Evolutionary conservation across 148 eudicot genomes (phyloP), one percentile per base, ranked within the genome.

Genomic region (Camellia japonica): DNA sequence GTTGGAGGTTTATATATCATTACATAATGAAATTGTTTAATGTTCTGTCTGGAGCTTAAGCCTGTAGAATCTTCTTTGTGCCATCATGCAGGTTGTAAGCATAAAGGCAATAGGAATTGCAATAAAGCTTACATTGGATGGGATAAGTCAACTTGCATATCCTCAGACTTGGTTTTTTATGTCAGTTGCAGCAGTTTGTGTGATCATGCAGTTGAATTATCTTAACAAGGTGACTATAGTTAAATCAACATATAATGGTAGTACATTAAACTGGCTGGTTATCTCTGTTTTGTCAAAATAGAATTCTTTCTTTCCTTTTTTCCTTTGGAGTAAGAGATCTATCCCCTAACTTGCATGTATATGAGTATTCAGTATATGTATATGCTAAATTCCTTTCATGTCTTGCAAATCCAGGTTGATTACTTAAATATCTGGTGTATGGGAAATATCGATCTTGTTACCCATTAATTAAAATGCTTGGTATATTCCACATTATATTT

Each of bases 81-180:
- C 59, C 23, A 30, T 49, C 74, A 68, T 83, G 79, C 84, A 95
- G 98, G 97, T 95, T 71, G 91, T 95, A 68, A 93, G 98, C 89
- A 90, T 93, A 83, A 95, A 95, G 88, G 98, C 98, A n/a, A 88
- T 95, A 77, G 98, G 98, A 78, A 95, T 93, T 79, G 94, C 97
- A 42, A 83, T 95, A 79, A 90, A 95, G 86, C 94, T 95, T 43
- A 95, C 98, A 44, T 70, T 95, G 63, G 93, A 90, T 71, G 98
- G 98, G 30, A 87, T 83, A 78, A 95, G 87, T 83, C 98, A 95
- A 76, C 59, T 93, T 80, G 83, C 80, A 71, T 95, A 84, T 83
- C 87, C 90, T 49, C 93, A 93, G 76, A 89, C 98, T 76, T 95
- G 98, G 98, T 87, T 87, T 78, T 95, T 95, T 70, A 75, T 93